These are phyloP conservation scores for Oryza rufipogon DNA, from an alignment of 176 grass and related monocot genomes.

Conservation along the genomic window DNA sequence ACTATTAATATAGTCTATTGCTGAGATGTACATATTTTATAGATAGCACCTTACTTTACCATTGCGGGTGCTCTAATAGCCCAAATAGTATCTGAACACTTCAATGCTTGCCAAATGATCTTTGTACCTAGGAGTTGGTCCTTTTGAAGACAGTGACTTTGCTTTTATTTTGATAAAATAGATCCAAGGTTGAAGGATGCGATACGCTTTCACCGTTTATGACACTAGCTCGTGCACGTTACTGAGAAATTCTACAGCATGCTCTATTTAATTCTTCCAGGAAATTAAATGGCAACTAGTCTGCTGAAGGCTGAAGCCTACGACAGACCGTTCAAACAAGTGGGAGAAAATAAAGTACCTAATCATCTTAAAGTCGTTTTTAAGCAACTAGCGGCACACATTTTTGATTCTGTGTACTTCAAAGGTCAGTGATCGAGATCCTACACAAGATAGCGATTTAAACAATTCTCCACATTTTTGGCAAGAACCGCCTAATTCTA, in stretches of 20 bases:
- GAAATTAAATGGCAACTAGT: neutral
- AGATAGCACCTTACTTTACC: too few species aligned
- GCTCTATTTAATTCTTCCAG: neutral
- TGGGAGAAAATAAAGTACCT: conserved; percentile 28
- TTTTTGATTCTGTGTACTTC: neutral
- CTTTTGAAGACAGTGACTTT: neutral
- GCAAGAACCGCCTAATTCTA: neutral
- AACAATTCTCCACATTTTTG: neutral
- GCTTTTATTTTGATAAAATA: neutral
- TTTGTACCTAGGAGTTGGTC: neutral
- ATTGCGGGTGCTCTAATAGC: too few species aligned
- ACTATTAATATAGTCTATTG: too few species aligned
- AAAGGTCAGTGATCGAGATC: neutral
- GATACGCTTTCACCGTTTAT: neutral
- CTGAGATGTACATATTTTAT: too few species aligned
- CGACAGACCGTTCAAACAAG: conserved; percentile 15
- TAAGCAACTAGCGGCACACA: conserved; percentile 18
- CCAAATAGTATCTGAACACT: neutral
- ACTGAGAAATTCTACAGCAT: neutral
- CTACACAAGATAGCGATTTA: neutral
- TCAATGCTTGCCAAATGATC: neutral
- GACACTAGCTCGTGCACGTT: neutral
- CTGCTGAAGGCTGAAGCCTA: neutral
- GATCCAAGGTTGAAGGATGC: neutral
- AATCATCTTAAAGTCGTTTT: conserved; percentile 22